Conservation (phyloP, 1,284 basidiomycete genomes). For the Pseudozyma sp. region DNA sequence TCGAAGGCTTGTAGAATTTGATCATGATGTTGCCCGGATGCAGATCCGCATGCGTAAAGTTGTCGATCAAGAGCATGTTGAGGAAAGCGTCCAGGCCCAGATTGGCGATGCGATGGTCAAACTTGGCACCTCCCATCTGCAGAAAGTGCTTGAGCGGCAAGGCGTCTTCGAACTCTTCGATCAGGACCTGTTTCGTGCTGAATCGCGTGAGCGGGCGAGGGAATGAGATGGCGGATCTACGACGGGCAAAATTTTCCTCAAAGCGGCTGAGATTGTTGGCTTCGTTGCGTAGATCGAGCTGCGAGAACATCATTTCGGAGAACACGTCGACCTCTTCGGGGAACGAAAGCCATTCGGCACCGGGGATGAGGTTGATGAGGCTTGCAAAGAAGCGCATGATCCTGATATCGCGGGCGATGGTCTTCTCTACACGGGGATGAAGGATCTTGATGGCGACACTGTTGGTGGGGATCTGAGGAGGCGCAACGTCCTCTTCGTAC, state of each 20-base stretch:
- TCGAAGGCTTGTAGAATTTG: constrained; percentile 86
- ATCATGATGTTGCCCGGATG: constrained; percentile 98
- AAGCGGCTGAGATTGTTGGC: constrained; percentile 88
- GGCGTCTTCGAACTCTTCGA: constrained; percentile 94
- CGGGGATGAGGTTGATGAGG: constrained; percentile 82
- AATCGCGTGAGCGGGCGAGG: constrained; percentile 85
- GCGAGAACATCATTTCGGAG: constrained; percentile 95
- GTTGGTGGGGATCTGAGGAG: constrained; percentile 59
- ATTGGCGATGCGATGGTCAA: constrained; percentile 88
- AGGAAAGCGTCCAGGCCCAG: constrained; percentile 95
- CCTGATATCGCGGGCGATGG: constrained; percentile 85
- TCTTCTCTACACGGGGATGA: constrained; percentile 80
- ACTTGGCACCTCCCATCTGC: constrained; percentile 83
- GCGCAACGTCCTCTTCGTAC: constrained; percentile 57
- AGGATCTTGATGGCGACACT: constrained; percentile 94
- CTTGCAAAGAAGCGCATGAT: constrained; percentile 95
- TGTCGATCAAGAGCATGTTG: constrained; percentile 97
- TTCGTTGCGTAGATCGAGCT: constrained; percentile 90
- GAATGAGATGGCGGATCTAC: constrained; percentile 85
- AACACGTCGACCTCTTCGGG: constrained; percentile 96
- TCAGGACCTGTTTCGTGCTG: constrained; percentile 82
- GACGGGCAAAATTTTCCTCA: constrained; percentile 82
- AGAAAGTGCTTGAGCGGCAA: constrained; percentile 90
- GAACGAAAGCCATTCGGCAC: constrained; percentile 95
- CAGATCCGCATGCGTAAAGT: constrained; percentile 89